Base-by-base conservation (phyloP, 768 basidiomycete genomes). In the Chlorophyllum brunneum region DNA sequence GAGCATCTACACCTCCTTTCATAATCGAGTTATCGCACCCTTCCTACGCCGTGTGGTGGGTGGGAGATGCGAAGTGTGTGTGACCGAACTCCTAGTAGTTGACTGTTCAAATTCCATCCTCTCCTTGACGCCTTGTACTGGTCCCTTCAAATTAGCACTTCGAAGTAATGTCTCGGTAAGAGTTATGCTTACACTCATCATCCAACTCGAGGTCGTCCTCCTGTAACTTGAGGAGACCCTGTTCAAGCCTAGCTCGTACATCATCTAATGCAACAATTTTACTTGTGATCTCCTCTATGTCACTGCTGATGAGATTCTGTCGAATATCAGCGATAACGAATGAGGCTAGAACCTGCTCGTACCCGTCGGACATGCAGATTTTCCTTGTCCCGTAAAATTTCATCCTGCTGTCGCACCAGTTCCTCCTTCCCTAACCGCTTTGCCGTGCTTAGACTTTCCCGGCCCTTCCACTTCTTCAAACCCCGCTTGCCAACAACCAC, bases 131-230 rank as follows among this genome's bases (percentile, higher is more conserved):
- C 94, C 94, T 68, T 91, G 84, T 50, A 97, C 93, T 95, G 59
- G n/a, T n/a, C n/a, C 22, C 20, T 5, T n/a, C 24, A 56, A n/a
- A 34, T 33, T 4, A 40, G 24, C 27, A 33, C 27, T 9, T 9
- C 1, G 34, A 37, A 16, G 54, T 51, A 46, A 49, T 54, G 42
- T 10, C 47, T 33, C 22, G 49, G 40, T 36, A 50, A 27, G 45
- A 56, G 39, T 24, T 15, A 46, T 9, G 77, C 91, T 61, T 61
- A 95, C 93, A 68, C 70, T 99, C 95, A 55, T 97, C 95, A 61
- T 97, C 92, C n/a, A 99, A 72, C 63, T 98, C 95, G 20, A 99
- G 73, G 56, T 97, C 95, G 59, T 98, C 95, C 64, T 99, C 95
- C 52, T 95, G 90, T 40, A 98, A 65, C 64, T 82, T 88, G 27